Evolutionary conservation across 2,329 filamentous ascomycete genomes (phyloP), one percentile per base, ranked within the genome.

Genomic region (Neoarthrinium moseri): DNA sequence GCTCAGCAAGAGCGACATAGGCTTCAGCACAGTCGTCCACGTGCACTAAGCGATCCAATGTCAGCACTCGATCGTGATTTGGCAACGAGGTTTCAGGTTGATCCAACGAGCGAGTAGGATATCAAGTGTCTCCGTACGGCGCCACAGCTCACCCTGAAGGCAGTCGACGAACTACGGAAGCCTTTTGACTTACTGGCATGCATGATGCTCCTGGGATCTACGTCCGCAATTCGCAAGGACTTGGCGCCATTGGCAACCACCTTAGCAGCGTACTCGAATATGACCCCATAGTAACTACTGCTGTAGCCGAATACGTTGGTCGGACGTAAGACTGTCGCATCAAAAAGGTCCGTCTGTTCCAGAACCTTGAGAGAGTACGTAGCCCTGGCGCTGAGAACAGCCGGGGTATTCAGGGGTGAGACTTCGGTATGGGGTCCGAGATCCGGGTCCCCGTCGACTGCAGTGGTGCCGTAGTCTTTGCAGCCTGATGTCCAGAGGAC

Each of bases 11-110:
- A 1, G 70, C 62, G 4, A 76, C 57, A 46, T 77, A 78, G 0
- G 72, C 73, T 13, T 72, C 68, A 2, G 58, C 73, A 37, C 72
- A 76, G 50, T 78, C 74, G 50, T 77, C 74, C 11, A 77, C 63
- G 48, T 78, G 74, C 29, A 69, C 29, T 35, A 11, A 7, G 32
- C n/a, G 5, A 22, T n/a, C n/a, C 13, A 20, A 20, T 1, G 21
- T 24, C 23, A 22, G 18, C 18, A 37, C n/a, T n/a, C n/a, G n/a
- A n/a, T n/a, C n/a, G n/a, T n/a, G n/a, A n/a, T n/a, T n/a, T n/a
- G n/a, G n/a, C n/a, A n/a, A n/a, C n/a, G n/a, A n/a, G n/a, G n/a
- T n/a, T n/a, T n/a, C n/a, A n/a, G n/a, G n/a, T n/a, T n/a, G n/a
- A n/a, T n/a, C n/a, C n/a, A n/a, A n/a, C n/a, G n/a, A n/a, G n/a